These are phyloP conservation scores for Colletotrichum sp. DNA, from an alignment of 2,329 filamentous ascomycete genomes.

Conservation along the genomic window DNA sequence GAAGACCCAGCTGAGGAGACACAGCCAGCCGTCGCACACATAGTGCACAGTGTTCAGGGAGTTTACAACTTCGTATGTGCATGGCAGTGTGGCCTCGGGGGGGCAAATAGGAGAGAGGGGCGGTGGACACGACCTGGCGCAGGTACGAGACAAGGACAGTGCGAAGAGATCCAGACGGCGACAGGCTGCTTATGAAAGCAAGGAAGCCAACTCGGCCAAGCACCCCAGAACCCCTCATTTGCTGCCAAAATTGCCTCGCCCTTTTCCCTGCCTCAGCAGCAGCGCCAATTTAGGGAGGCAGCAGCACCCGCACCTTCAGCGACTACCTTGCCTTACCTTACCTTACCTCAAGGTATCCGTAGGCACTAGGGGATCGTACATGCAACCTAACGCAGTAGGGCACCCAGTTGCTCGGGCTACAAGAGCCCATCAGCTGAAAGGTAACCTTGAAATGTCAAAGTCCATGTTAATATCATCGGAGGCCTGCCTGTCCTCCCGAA, in stretches of 20 bases:
- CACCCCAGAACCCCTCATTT: neutral
- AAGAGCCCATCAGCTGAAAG: neutral
- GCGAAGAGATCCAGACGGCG: neutral
- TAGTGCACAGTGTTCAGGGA: neutral
- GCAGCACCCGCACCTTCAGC: neutral
- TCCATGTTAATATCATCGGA: neutral
- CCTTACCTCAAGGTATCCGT: too few relatives aligned
- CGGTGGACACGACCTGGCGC: neutral
- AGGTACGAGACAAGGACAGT: slow-evolving; percentile 13
- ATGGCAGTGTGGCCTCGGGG: neutral
- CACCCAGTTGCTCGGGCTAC: neutral
- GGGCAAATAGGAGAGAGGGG: neutral
- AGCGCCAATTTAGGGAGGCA: neutral
- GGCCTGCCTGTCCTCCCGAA: neutral
- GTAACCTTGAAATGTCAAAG: neutral
- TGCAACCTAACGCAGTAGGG: neutral
- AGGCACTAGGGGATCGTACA: neutral
- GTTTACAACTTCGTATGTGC: neutral
- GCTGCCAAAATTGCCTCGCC: neutral
- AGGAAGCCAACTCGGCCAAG: neutral
- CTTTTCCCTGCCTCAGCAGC: neutral
- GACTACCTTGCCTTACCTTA: too few relatives aligned
- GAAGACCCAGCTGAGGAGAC: neutral
- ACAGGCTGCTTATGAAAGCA: slow-evolving; percentile 8
- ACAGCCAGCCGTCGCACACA: neutral